These are phyloP conservation scores for Diaporthe aspalathi DNA, from an alignment of 2,329 filamentous ascomycete genomes.

Conservation along the genomic window DNA sequence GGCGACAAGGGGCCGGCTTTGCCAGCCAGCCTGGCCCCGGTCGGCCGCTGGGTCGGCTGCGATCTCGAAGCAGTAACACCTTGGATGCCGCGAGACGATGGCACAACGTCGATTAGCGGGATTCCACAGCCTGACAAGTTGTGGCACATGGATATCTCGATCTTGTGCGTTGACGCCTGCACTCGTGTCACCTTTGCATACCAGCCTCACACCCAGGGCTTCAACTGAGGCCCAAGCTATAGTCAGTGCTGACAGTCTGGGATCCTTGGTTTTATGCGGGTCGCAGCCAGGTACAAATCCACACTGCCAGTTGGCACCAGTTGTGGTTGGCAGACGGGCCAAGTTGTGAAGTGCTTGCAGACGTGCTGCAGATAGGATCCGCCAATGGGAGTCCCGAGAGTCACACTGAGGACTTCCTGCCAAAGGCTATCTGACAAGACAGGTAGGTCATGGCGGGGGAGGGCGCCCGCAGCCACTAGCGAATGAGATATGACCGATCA, in stretches of 20 bases:
- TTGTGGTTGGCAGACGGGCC: conserved; percentile 29
- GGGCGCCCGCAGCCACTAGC: conserved; percentile 15
- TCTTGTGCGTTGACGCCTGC: neutral
- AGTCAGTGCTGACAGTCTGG: neutral
- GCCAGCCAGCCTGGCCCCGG: conserved; percentile 24
- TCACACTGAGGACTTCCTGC: neutral
- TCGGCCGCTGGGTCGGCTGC: conserved; percentile 12
- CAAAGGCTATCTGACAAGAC: conserved; percentile 9
- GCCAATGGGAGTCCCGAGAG: conserved; percentile 32
- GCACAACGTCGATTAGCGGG: conserved; percentile 29
- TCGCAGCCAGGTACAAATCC: conserved; percentile 17
- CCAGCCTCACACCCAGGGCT: conserved; percentile 10
- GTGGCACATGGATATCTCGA: conserved; percentile 25
- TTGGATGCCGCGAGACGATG: conserved; percentile 24
- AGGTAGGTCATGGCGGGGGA: conserved; percentile 20
- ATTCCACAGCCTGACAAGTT: conserved; percentile 22
- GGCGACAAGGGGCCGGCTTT: conserved; percentile 33
- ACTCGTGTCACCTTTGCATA: neutral
- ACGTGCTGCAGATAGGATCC: conserved; percentile 27
- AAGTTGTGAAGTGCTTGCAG: conserved; percentile 37
- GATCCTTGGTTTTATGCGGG: conserved; percentile 23
- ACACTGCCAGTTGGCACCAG: conserved; percentile 37
- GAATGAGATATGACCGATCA: neutral
- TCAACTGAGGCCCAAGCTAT: conserved; percentile 13
- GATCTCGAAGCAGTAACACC: conserved; percentile 28